Evolutionary conservation across 140 eudicot species (phyloP), one percentile per base, ranked within the genome.

Genomic region (Bidens hawaiensis): DNA sequence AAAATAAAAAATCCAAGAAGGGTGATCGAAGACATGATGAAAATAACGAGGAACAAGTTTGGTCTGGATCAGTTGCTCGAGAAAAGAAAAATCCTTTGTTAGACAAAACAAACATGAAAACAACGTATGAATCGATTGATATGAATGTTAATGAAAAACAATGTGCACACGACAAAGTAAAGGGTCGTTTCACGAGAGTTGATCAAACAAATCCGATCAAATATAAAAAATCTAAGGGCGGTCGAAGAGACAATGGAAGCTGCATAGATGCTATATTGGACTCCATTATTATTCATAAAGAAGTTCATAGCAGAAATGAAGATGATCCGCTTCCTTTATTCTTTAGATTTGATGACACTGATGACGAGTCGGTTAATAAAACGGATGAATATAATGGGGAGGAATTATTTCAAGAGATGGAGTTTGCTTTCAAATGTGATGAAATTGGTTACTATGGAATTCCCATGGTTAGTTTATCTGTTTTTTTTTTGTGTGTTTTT

Each of bases 271-370:
- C 45, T 38, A 47, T 76, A 27, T 14, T 71, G 51, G 54, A 70
- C 38, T 70, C 81, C 3, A 59, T 69, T 45, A 5, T 45, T 26
- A 27, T 13, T n/a, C 57, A 74, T 17, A 66, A 26, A 40, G 53
- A 5, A 2, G 38, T 3, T 62, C 53, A 26, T 28, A 55, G 6
- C 25, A 26, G 58, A 49, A 49, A 66, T 43, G 53, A 6, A n/a
- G 33, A 47, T 10, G 3, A 17, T 22, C 10, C 14, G 56, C 67
- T 73, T 47, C 83, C 78, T n/a, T 46, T 56, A 47, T 64, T 68
- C 31, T 83, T 86, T 64, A 83, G 78, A n/a, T 83, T 83, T 50
- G 80, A 65, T 5, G 90, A 75, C 31, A 64, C 67, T 17, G 83
- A 83, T 5, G 65, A 57, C 0, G 64, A 65, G 26, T 22, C 60